Conservation (phyloP, 1,284 basidiomycete genomes). For the Kalmanozyma brasiliensis region DNA sequence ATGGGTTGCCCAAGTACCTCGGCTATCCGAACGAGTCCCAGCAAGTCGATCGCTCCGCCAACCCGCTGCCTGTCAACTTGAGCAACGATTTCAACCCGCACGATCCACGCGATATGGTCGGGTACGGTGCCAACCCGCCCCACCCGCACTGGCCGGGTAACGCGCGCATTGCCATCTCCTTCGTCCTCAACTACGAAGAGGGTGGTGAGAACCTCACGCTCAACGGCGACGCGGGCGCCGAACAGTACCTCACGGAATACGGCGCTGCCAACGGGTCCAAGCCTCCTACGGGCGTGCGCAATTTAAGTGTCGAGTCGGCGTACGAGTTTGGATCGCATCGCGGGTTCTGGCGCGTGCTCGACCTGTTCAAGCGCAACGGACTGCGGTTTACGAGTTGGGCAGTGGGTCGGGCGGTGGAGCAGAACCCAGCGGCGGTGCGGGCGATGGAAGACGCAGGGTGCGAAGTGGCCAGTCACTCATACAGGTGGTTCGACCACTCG, state of each 20-base stretch:
- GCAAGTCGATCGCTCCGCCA: slow-evolving; percentile 31
- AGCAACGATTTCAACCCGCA: slow-evolving; percentile 41
- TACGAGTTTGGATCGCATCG: slow-evolving; percentile 69
- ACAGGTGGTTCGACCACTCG: slow-evolving; percentile 68
- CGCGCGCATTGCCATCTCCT: slow-evolving; percentile 68
- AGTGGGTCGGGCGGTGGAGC: slow-evolving; percentile 67
- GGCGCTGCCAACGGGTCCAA: slow-evolving; percentile 52
- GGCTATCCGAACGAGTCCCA: slow-evolving; percentile 40
- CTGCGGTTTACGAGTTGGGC: slow-evolving; percentile 67
- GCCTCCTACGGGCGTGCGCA: slow-evolving; percentile 53
- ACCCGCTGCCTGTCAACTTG: slow-evolving; percentile 30
- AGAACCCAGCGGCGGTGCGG: slow-evolving; percentile 65
- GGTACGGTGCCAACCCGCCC: slow-evolving; percentile 68
- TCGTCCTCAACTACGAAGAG: slow-evolving; percentile 69
- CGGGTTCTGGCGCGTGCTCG: slow-evolving; percentile 68
- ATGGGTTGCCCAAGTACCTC: slow-evolving; percentile 38
- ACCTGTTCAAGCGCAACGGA: slow-evolving; percentile 65
- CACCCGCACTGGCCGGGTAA: slow-evolving; percentile 68
- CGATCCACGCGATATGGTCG: slow-evolving; percentile 58
- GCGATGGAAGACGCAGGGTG: slow-evolving; percentile 66
- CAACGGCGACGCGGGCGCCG: slow-evolving; percentile 64
- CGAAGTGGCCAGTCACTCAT: slow-evolving; percentile 68
- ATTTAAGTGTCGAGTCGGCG: slow-evolving; percentile 67
- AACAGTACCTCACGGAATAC: slow-evolving; percentile 67
- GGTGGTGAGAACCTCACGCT: slow-evolving; percentile 68